A percentile compares a stretch with the other conserved stretches of the same genome.
Conservation (phyloP, 108 stramenopile genomes). For the Fragilariopsis cylindrus region DNA sequence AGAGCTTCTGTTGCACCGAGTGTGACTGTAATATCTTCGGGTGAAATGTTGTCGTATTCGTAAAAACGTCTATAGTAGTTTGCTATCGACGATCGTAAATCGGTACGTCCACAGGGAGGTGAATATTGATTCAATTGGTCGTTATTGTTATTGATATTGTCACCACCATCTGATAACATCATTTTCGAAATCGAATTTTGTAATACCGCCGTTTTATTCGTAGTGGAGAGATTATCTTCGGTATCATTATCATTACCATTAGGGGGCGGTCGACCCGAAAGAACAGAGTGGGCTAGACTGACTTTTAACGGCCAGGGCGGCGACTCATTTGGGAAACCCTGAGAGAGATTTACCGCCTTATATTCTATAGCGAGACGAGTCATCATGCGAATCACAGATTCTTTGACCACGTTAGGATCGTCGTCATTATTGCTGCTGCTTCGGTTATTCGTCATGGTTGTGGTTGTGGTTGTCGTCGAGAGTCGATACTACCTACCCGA, state of each 20-base stretch:
- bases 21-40: conserved; percentile 61
- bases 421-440: not conserved
- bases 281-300: conserved; percentile 55
- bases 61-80: conserved; percentile 60
- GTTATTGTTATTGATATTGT: not conserved
- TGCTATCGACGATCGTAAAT: conserved; percentile 51
- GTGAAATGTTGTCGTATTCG: conserved; percentile 40
- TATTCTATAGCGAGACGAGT: conserved; percentile 62
- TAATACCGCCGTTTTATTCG: not conserved
- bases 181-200: conserved; percentile 10
- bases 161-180: not conserved
- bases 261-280: conserved; percentile 50
- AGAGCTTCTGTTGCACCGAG: conserved; percentile 75
- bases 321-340: conserved; percentile 72
- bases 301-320: conserved; percentile 52
- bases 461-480: not conserved
- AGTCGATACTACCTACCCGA: not conserved
- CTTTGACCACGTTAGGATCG: conserved; percentile 33
- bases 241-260: not conserved
- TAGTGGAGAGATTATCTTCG: not conserved
- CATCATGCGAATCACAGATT: conserved; percentile 72
- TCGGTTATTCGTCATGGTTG: not conserved
- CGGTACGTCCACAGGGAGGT: conserved; percentile 66
- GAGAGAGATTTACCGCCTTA: conserved; percentile 62
- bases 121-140: conserved; percentile 76